Evolutionary conservation across 768 basidiomycete species (phyloP).

Genomic region (Piloderma croceum): DNA sequence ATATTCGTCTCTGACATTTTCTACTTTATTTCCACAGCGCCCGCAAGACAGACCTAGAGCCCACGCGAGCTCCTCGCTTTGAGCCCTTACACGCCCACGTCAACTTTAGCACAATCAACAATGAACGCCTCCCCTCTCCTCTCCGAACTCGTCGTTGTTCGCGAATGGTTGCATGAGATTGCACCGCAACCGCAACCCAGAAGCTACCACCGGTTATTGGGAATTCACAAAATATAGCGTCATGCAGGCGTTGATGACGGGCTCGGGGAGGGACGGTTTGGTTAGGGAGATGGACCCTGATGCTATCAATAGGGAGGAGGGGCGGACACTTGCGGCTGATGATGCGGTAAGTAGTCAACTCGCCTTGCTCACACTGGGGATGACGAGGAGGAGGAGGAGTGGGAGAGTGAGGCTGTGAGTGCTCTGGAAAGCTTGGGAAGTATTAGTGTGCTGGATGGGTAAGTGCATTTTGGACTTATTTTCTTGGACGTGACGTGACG

Average conservation of each 20-base stretch:
- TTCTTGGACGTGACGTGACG: too few relatives aligned
- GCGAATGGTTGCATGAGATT: constrained; percentile 85
- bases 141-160: constrained; percentile 70
- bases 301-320: constrained; percentile 56
- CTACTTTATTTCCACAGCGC: too few relatives aligned
- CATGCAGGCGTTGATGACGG: constrained; percentile 57
- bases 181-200: constrained; percentile 59
- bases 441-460: constrained; percentile 64
- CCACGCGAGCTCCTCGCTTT: constrained; percentile 51
- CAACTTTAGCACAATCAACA: constrained; percentile 68
- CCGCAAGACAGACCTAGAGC: constrained; percentile 55
- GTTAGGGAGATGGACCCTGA: constrained; percentile 80
- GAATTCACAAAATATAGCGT: constrained; percentile 74
- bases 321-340: constrained; percentile 59
- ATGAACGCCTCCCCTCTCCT: constrained; percentile 64
- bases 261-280: constrained; percentile 42
- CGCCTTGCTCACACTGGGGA: too few relatives aligned
- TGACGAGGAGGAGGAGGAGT: constrained; percentile 46
- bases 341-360: constrained; percentile 78
- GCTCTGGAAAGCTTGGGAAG: constrained; percentile 54
- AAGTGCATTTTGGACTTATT: too few relatives aligned
- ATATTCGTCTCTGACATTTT: too few relatives aligned
- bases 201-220: constrained; percentile 79
- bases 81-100: constrained; percentile 81
- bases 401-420: constrained; percentile 58